Evolutionary conservation across 176 grass and related monocot species (phyloP).

Genomic region (Oryza coarctata): DNA sequence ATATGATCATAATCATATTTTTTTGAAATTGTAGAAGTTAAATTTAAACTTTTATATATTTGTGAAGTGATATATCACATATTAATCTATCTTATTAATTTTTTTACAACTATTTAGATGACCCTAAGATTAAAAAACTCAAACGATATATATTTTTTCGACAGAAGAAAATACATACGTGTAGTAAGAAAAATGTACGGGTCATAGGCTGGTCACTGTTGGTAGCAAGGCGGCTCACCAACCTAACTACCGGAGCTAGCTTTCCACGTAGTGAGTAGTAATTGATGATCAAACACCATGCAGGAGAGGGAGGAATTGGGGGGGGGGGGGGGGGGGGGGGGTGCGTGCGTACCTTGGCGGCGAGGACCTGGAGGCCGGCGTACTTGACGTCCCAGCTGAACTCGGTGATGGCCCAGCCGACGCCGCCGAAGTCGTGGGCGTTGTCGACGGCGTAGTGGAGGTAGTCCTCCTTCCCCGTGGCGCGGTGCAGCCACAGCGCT

Average conservation of each 20-base stretch:
- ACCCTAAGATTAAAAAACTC: too few species aligned
- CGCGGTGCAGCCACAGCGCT: constrained; percentile 94
- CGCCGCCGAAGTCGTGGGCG: constrained; percentile 67
- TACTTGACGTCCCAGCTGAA: constrained; percentile 99
- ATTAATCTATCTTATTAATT: too few species aligned
- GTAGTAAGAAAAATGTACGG: not conserved
- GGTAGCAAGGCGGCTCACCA: constrained; percentile 28
- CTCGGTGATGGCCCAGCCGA: constrained; percentile 81
- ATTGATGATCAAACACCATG: too few species aligned
- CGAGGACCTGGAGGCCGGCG: constrained; percentile 80
- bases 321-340: accelerated
- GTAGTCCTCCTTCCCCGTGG: constrained; percentile 56
- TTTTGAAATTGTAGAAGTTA: too few species aligned
- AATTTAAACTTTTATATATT: too few species aligned
- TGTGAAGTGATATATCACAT: too few species aligned
- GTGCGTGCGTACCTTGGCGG: constrained; percentile 50
- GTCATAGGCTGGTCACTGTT: not conserved
- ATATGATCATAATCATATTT: too few species aligned
- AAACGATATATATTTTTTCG: too few species aligned
- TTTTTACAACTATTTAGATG: too few species aligned
- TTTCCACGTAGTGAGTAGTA: not conserved
- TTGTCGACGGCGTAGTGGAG: constrained; percentile 67
- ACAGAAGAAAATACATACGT: too few species aligned
- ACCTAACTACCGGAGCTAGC: not conserved
- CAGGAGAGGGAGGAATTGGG: not conserved